A percentile compares a stretch with the other conserved stretches of the same genome.
These are phyloP conservation scores for Russula vinacea DNA, from an alignment of 768 basidiomycete species.

Conservation along the genomic window DNA sequence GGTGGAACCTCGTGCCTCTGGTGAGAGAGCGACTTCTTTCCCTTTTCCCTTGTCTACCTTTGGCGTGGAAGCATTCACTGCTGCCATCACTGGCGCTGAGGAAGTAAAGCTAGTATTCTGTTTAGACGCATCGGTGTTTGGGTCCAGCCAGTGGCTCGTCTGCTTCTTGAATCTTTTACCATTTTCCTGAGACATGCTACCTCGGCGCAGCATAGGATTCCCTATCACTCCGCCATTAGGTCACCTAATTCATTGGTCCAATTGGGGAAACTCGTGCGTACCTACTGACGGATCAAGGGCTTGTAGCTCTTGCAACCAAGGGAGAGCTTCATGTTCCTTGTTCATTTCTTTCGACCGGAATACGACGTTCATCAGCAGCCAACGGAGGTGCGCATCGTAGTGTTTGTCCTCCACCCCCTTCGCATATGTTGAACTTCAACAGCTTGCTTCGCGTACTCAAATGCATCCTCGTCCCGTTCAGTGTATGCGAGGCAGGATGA, in stretches of 20 bases:
- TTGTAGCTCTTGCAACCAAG: conserved; percentile 12
- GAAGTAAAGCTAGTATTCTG: neutral
- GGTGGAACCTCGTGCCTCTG: neutral
- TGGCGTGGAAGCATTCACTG: neutral
- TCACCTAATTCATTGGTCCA: neutral
- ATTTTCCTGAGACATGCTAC: neutral
- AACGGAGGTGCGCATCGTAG: neutral
- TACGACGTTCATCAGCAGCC: conserved; percentile 15
- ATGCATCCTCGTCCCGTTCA: conserved; percentile 1
- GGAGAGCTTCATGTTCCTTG: neutral
- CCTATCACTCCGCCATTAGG: neutral
- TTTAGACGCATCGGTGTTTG: neutral
- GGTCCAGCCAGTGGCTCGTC: conserved; percentile 17
- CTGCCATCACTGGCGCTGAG: neutral
- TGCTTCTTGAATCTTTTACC: neutral
- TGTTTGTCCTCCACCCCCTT: neutral
- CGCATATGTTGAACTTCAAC: conserved; percentile 17
- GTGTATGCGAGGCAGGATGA: conserved; percentile 24
- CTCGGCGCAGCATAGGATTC: neutral
- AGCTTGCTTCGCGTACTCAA: conserved; percentile 22
- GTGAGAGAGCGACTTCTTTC: neutral
- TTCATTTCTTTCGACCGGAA: conserved; percentile 7
- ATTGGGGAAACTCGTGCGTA: neutral
- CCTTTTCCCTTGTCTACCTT: conserved; percentile 4
- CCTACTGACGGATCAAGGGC: neutral